Evolutionary conservation across 106 monocot genomes (phyloP).

Genomic region (Acorus gramineus): DNA sequence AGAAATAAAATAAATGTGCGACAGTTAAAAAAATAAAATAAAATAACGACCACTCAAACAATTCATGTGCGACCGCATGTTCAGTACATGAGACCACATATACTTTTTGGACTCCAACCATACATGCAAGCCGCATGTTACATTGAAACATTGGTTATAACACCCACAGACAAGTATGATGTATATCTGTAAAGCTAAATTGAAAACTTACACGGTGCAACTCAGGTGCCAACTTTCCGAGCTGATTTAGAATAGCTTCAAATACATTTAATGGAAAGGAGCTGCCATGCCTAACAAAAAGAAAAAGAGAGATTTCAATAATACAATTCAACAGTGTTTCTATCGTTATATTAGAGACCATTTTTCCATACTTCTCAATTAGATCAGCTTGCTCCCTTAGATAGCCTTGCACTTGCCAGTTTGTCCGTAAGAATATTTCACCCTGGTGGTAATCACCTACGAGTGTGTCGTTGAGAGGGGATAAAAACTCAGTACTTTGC

Average conservation of each 20-base stretch:
- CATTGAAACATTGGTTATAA: too few relatives aligned
- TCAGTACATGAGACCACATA: too few relatives aligned
- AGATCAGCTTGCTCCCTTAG: constrained; percentile 84
- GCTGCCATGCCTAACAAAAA: constrained; percentile 49
- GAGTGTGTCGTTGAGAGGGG: constrained; percentile 17
- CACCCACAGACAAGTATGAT: too few relatives aligned
- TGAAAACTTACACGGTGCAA: constrained; percentile 69
- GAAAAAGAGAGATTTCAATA: constrained; percentile 1
- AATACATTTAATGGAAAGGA: constrained; percentile 66
- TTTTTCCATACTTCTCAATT: constrained; percentile 60
- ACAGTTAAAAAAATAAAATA: background rate
- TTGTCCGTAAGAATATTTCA: constrained; percentile 43
- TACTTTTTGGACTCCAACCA: too few relatives aligned
- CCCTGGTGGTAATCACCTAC: constrained; percentile 41
- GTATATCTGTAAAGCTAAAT: too few relatives aligned
- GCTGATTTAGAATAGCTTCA: constrained; percentile 42
- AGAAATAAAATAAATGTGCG: too few relatives aligned
- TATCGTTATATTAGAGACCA: background rate
- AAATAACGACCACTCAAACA: background rate
- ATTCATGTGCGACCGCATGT: too few relatives aligned
- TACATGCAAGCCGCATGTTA: too few relatives aligned
- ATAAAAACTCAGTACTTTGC: constrained; percentile 14
- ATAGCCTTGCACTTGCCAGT: constrained; percentile 84
- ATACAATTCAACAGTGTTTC: background rate
- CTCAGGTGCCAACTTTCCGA: constrained; percentile 75